phyloP scores from a whole-genome alignment of 2,329 filamentous ascomycete genomes.

The Helotiales sp. region DNA sequence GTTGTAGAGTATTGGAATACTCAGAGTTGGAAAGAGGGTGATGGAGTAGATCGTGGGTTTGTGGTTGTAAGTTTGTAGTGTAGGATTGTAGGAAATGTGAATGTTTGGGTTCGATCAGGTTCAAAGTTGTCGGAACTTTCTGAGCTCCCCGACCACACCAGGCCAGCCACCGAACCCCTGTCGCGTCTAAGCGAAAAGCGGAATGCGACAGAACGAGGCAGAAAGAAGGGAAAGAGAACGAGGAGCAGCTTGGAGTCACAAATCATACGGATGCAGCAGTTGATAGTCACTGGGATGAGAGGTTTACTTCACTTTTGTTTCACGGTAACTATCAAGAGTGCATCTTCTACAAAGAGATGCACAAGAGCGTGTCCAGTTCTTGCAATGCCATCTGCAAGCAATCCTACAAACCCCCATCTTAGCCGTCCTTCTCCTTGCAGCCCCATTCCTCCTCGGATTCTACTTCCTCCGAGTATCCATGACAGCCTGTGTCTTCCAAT shows the following conservation, averaged over 20 bases:
- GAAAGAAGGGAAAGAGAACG: not conserved
- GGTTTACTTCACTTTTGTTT: not conserved
- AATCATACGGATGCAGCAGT: not conserved
- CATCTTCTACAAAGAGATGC: not conserved
- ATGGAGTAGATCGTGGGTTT: not conserved
- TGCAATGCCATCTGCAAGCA: not conserved
- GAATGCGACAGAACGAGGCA: not conserved
- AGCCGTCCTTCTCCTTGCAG: not conserved
- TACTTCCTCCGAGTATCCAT: not conserved
- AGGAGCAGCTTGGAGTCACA: not conserved
- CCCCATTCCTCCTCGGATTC: not conserved
- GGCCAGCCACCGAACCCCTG: not conserved
- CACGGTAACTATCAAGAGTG: not conserved
- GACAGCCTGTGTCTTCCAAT: not conserved
- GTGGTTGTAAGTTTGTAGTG: not conserved
- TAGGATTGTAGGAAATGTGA: constrained; percentile 9
- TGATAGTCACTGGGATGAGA: not conserved
- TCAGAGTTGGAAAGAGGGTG: constrained; percentile 8
- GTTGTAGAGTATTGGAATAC: constrained; percentile 3
- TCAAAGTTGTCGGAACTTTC: not conserved
- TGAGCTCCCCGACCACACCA: not conserved
- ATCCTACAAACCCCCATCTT: not conserved
- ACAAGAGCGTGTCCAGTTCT: not conserved
- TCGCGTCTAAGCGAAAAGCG: not conserved
- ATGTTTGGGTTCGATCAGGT: not conserved